phyloP scores from a whole-genome alignment of 169 alveolate species.

The Babesia divergens region DNA sequence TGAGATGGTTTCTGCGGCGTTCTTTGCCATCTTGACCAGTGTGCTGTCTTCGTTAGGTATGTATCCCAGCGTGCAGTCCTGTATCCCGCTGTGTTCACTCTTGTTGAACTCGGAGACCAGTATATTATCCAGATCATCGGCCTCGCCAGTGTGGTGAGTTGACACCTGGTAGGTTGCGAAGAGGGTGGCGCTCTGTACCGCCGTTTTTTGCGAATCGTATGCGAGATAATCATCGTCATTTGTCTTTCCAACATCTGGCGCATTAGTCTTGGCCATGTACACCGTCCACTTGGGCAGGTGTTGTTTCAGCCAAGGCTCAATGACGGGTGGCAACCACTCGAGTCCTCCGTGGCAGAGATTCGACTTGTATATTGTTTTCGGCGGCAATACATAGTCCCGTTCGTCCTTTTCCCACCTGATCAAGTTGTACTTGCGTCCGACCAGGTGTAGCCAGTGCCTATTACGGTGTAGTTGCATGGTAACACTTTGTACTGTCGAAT shows the following conservation, averaged over 20 bases:
- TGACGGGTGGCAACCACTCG: conserved; percentile 58
- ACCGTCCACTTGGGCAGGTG: conserved; percentile 63
- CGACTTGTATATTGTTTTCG: conserved; percentile 21
- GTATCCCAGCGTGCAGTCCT: conserved; percentile 42
- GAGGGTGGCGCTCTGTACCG: not conserved
- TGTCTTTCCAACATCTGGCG: not conserved
- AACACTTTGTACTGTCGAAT: conserved; percentile 49
- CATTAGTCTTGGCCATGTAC: conserved; percentile 27
- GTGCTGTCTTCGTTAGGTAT: conserved; percentile 48
- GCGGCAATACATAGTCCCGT: conserved; percentile 38
- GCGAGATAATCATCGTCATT: not conserved
- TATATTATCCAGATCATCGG: not conserved
- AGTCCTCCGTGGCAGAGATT: conserved; percentile 24
- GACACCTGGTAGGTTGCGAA: conserved; percentile 24
- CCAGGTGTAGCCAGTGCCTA: conserved; percentile 61
- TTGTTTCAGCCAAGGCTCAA: conserved; percentile 56
- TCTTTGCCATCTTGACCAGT: conserved; percentile 44
- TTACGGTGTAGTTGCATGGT: conserved; percentile 52
- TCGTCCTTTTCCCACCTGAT: conserved; percentile 52
- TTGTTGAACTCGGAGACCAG: conserved; percentile 35
- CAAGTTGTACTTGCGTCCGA: conserved; percentile 50
- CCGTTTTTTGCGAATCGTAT: not conserved
- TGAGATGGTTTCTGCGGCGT: conserved; percentile 49
- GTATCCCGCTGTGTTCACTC: conserved; percentile 39
- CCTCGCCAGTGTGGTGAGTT: conserved; percentile 23